Evolutionary conservation across 345 rosid species (phyloP), one percentile per base, ranked within the genome.

Genomic region (Hibiscus trionum): DNA sequence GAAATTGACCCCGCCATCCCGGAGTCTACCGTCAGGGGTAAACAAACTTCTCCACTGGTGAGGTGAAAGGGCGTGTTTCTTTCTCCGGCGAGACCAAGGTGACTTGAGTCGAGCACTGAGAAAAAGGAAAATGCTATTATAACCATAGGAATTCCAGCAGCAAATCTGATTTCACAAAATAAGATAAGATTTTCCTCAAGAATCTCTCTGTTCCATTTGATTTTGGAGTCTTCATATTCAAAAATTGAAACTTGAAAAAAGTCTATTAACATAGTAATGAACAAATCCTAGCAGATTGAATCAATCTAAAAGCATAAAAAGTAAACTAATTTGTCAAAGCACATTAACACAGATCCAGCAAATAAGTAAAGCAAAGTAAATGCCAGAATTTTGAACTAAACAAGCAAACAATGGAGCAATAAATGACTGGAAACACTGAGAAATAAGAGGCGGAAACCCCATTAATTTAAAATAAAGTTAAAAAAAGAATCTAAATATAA

Each of bases 31-130:
- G 31, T 90, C 91, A 0, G 89, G 70, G 3, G 84, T 81, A 77
- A 90, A 92, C 69, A 87, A 78, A 57, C 82, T 87, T 76, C 72
- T 86, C 99, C 99, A 95, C 74, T 86, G 97, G 44, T 75, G 81
- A 72, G 89, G 85, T 24, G 86, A 80, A 76, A 95, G 96, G 0
- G 85, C 86, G 14, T 77, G 86, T 81, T 85, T 95, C 62, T 88
- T 83, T 81, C 85, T 90, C 72, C 88, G 83, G 17, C 89, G 86
- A 14, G 97, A 92, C 99, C 98, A 95, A 4, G 97, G 97, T 4
- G 99, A 95, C 61, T 89, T 90, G 16, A 83, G 87, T 50, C 81
- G 79, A 72, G 83, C 82, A 85, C 99, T 95, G 78, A 44, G 76
- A 57, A 76, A 11, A 69, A 49, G 10, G 65, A 29, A 68, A 0